A percentile compares a stretch with the other conserved stretches of the same genome.
These are phyloP conservation scores for Guillardia theta DNA, from an alignment of 78 protist species.

Conservation along the genomic window DNA sequence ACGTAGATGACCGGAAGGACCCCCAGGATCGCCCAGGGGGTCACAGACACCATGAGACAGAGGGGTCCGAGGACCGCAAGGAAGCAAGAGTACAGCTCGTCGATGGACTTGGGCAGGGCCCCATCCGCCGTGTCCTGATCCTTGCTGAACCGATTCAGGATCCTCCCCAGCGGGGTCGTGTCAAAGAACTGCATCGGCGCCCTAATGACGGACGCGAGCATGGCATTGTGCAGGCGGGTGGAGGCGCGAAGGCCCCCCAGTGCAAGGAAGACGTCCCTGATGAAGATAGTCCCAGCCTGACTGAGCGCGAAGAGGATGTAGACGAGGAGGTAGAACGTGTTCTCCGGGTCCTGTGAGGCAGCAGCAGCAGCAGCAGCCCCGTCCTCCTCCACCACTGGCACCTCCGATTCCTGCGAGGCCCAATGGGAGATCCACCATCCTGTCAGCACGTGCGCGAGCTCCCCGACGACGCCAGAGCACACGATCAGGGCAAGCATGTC, in stretches of 20 bases:
- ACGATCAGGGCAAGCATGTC: background rate
- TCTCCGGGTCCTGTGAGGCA: too few species aligned
- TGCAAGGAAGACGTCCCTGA: background rate
- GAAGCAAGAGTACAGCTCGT: background rate
- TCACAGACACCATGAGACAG: background rate
- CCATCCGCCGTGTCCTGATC: background rate
- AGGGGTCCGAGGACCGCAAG: background rate
- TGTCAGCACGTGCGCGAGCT: background rate
- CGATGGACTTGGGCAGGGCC: background rate
- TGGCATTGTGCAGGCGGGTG: background rate
- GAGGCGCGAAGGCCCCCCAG: background rate
- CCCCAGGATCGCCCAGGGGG: background rate
- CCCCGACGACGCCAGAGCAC: background rate
- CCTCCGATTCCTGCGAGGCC: too few species aligned
- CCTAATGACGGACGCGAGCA: constrained; percentile 13
- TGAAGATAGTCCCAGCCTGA: too few species aligned
- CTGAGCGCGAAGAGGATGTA: too few species aligned
- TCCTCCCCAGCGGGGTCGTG: constrained; percentile 90
- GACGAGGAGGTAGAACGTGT: too few species aligned
- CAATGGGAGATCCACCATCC: background rate
- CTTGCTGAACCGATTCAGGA: constrained; percentile 87
- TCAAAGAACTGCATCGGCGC: constrained; percentile 81
- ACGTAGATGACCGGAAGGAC: constrained; percentile 55
- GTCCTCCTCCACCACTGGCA: too few species aligned
- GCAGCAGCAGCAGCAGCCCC: too few species aligned